Evolutionary conservation across 2,329 filamentous ascomycete species (phyloP).

Genomic region (Thermomyces lanuginosus): DNA sequence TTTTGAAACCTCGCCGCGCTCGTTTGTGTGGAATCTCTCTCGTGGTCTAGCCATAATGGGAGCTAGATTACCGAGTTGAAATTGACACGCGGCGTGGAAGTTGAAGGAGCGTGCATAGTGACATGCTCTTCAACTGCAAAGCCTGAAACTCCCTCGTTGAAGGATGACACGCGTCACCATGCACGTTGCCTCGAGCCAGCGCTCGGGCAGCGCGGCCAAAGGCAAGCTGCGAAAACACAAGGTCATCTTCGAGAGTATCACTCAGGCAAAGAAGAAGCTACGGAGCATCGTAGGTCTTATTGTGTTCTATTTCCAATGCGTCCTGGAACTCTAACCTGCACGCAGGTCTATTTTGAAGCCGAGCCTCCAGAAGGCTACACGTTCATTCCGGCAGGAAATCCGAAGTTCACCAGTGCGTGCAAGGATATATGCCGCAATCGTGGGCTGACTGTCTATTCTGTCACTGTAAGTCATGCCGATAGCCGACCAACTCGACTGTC

Average conservation of each 20-base stretch:
- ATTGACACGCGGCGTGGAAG: too few species aligned
- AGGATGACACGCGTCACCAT: too few species aligned
- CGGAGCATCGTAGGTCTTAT: constrained; percentile 32
- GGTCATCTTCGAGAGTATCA: constrained; percentile 41
- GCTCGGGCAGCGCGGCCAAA: constrained; percentile 17
- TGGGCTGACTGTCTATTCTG: constrained; percentile 39
- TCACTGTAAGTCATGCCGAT: constrained; percentile 37
- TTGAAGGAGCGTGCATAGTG: too few species aligned
- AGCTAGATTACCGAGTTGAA: too few species aligned
- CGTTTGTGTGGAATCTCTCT: too few species aligned
- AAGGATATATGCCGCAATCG: constrained; percentile 43
- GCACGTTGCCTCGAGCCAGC: too few species aligned
- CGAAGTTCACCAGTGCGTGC: constrained; percentile 41
- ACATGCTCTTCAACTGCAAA: too few species aligned
- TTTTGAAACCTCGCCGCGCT: too few species aligned
- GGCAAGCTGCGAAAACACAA: constrained; percentile 34
- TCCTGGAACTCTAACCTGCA: constrained; percentile 16
- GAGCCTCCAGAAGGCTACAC: constrained; percentile 43
- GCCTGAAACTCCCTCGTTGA: too few species aligned
- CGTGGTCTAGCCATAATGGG: too few species aligned
- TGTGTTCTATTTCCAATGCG: constrained; percentile 3
- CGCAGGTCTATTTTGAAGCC: constrained; percentile 39
- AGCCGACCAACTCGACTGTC: constrained; percentile 2
- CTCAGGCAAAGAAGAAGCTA: constrained; percentile 45
- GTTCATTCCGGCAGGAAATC: constrained; percentile 44